phyloP scores from a whole-genome alignment of 2,329 filamentous ascomycete species.

The Stachybotrys chartarum region DNA sequence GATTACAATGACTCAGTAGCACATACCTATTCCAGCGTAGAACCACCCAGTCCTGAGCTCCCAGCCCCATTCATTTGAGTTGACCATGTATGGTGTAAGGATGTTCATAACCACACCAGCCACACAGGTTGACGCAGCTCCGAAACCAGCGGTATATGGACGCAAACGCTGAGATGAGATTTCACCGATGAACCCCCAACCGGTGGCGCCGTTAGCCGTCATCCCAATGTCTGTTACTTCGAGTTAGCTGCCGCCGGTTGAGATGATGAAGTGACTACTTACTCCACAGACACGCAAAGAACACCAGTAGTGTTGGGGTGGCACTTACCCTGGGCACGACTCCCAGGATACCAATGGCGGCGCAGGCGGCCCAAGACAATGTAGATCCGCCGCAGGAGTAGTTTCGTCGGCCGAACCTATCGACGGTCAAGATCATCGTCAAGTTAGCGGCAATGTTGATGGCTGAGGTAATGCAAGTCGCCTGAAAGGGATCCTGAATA shows the following conservation, averaged over 20 bases:
- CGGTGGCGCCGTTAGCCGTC: conserved; percentile 15
- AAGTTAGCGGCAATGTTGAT: neutral
- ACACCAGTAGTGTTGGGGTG: conserved; percentile 9
- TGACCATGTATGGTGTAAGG: conserved; percentile 1
- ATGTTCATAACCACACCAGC: conserved; percentile 7
- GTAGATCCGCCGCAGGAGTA: neutral
- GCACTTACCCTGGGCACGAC: conserved; percentile 8
- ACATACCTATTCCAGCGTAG: conserved; percentile 1
- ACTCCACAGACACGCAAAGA: conserved; percentile 16
- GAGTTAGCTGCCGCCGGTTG: neutral
- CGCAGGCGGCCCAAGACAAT: neutral
- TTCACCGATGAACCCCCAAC: conserved; percentile 21
- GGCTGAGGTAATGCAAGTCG: neutral
- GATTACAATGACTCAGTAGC: neutral
- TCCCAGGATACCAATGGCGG: conserved; percentile 10
- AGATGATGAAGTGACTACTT: conserved; percentile 3
- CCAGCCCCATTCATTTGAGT: neutral
- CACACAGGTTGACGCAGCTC: conserved; percentile 9
- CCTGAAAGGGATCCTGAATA: neutral
- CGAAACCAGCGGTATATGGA: conserved; percentile 13
- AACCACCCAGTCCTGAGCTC: neutral
- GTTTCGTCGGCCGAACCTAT: neutral
- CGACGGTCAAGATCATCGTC: neutral
- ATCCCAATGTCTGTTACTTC: conserved; percentile 12
- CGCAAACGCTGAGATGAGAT: conserved; percentile 19